Evolutionary conservation across 495 filamentous ascomycete genomes (phyloP), one percentile per base, ranked within the genome.

Genomic region (Penicillium cosmopolitanum): DNA sequence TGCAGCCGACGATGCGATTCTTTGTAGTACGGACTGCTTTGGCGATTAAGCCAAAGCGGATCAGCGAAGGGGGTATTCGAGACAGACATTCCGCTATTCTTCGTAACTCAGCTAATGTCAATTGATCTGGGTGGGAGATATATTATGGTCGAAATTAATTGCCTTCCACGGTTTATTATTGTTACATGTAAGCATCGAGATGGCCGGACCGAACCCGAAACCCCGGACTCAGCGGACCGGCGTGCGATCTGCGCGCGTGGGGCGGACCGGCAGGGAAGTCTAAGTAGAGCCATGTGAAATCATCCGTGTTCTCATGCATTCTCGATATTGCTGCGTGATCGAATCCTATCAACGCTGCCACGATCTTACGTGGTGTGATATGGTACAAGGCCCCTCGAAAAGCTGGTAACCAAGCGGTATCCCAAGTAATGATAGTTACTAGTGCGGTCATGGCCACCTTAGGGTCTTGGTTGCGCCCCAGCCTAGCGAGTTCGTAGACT

Each of bases 21-120:
- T 42, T 81, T 87, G 78, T 85, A 93, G 72, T 90, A 93, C 15
- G 89, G 89, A 50, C 79, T 85, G 77, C 86, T 89, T 62, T 79
- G 74, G 1, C 85, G 87, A 11, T 81, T 82, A 46, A 91, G 77
- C 90, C 90, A 93, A 51, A 87, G 75, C 12, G 87, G 86, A 66
- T 92, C 89, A 42, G 84, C 86, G 63, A 91, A 92, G 13, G 89
- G 89, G 21, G 44, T 54, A 2, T 36, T 57, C 3, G 62, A 61
- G 21, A 58, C 18, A 35, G 60, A 54, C 52, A 54, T 54, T 53
- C 21, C 25, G 31, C 31, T 12, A 5, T 44, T 3, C n/a, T 44
- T 19, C 2, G 13, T 44, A 9, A 13, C 5, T 44, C 9, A 44
- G 16, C 16, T 16, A 19, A 44, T 16, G 3, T n/a, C 5, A 44